phyloP scores from a whole-genome alignment of 176 grass and related monocot genomes.

The Aegilops speltoides region DNA sequence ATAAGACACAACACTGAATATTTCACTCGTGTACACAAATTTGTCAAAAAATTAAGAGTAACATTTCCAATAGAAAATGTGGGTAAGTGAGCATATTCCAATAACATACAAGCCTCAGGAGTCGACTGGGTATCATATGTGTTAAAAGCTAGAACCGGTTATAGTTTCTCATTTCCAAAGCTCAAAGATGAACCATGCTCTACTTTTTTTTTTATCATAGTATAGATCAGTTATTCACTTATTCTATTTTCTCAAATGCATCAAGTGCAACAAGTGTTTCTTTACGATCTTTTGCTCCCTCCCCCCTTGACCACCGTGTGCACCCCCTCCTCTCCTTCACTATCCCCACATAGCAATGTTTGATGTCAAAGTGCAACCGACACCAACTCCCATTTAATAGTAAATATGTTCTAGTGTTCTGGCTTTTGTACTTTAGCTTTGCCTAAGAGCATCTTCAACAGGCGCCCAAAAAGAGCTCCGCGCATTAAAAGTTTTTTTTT shows the following conservation, averaged over 20 bases:
- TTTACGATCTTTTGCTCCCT: no score
- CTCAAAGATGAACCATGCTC: not conserved
- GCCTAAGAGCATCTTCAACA: no score
- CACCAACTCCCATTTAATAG: no score
- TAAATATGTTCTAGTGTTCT: no score
- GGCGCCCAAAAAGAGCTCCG: no score
- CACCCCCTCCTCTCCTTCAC: no score
- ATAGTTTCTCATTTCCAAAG: not conserved
- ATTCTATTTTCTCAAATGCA: not conserved
- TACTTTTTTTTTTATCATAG: not conserved
- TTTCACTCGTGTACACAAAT: not conserved
- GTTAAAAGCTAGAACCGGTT: not conserved
- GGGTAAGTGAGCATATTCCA: not conserved
- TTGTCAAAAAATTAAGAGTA: not conserved
- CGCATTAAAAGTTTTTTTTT: no score
- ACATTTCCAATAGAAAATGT: not conserved
- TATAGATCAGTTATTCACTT: not conserved
- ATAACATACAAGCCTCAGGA: not conserved
- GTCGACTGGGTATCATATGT: not conserved
- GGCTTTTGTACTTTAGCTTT: no score
- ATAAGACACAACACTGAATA: not conserved
- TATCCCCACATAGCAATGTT: no score
- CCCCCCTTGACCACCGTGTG: no score
- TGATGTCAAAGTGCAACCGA: no score
- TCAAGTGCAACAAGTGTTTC: not conserved